Conservation (phyloP, 345 rosid genomes). For the Mercurialis annua region DNA sequence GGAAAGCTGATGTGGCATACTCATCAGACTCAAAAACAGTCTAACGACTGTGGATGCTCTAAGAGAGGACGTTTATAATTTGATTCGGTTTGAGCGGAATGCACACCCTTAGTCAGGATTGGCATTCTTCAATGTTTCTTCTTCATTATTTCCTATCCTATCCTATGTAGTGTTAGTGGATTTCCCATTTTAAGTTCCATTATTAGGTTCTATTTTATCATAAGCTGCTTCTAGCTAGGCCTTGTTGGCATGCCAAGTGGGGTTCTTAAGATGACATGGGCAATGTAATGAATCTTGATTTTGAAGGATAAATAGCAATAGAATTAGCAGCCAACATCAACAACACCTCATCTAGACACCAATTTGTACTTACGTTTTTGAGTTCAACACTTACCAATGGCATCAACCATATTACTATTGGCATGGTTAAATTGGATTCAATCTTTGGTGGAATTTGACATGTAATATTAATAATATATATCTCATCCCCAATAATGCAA, state of each 20-base stretch:
- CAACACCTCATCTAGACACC: conserved; percentile 4
- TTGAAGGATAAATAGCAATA: background rate
- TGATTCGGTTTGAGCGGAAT: no score
- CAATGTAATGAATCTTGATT: no score
- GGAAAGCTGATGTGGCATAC: no score
- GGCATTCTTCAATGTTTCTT: no score
- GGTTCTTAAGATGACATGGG: no score
- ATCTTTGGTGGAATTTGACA: conserved; percentile 18
- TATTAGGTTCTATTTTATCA: background rate
- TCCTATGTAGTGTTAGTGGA: conserved; percentile 3
- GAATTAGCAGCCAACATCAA: background rate
- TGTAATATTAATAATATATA: background rate
- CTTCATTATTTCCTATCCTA: background rate
- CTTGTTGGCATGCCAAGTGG: background rate
- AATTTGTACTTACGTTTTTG: background rate
- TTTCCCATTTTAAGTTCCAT: conserved; percentile 16
- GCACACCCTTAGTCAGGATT: no score
- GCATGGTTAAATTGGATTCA: background rate
- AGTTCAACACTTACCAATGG: background rate
- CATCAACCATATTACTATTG: conserved; percentile 2
- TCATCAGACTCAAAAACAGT: no score
- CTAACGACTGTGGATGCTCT: no score
- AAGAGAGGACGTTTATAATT: no score
- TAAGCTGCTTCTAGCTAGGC: background rate
- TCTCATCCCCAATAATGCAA: conserved; percentile 5